Evolutionary conservation across 2,329 filamentous ascomycete species (phyloP), one percentile per base, ranked within the genome.

Genomic region (Fusarium irregulare): DNA sequence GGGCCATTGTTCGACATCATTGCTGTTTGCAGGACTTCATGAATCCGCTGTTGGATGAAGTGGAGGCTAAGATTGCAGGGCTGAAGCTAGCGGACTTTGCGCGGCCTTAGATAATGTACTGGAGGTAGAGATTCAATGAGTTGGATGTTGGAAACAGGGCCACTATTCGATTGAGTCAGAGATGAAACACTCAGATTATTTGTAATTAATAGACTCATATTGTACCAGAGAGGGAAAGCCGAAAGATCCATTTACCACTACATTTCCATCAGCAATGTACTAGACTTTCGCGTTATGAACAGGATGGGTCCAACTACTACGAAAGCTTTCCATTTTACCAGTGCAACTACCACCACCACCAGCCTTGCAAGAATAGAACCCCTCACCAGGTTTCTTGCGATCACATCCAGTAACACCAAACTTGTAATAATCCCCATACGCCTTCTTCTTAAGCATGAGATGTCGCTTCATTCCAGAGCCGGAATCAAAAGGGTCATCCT

Each of bases 181-280:
- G 3, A 0, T 1, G 10, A 5, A 11, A 37, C 16, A n/a, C 0
- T 2, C 0, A n/a, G 9, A 37, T n/a, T n/a, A 37, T 1, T 10
- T 1, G 1, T 37, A 3, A 2, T 34, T 2, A 34, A 18, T 34
- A 18, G 13, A 7, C 28, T 28, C 28, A 2, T 12, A 12, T 28
- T 13, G 28, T 28, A 13, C 28, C 1, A 28, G 11, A 28, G 28
- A 28, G 5, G 1, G 10, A 13, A 28, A 28, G 11, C 12, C 12
- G 28, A 30, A 14, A 30, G 2, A 30, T 14, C 12, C 3, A 30
- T 14, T 14, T 4, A 7, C 12, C 0, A 30, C 28, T 30, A 30
- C 2, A 14, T 1, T 30, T 30, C 12, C 13, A 30, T 14, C 5
- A 14, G 13, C 12, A 1, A 30, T 30, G 28, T 30, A 30, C 28